phyloP scores from a whole-genome alignment of 331 rosid genomes.

The Prunus yedoensis region DNA sequence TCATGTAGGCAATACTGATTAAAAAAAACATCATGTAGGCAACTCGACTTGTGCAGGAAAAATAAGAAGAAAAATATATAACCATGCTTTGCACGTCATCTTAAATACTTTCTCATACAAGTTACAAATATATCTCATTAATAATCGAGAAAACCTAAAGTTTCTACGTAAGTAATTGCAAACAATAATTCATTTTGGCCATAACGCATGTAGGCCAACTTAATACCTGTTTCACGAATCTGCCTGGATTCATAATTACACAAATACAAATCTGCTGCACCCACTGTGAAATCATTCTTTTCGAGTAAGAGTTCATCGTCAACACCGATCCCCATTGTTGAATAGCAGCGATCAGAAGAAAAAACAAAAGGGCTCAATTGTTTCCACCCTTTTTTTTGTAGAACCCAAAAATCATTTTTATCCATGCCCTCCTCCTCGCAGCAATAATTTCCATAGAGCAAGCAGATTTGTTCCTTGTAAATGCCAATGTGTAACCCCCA shows the following conservation, averaged over 20 bases:
- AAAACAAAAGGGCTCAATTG: background rate
- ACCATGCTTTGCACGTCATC: too few species aligned
- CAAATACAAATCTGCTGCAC: background rate
- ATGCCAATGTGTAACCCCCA: background rate
- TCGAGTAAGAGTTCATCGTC: background rate
- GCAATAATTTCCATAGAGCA: background rate
- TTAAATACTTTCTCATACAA: too few species aligned
- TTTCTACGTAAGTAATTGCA: constrained; percentile 1
- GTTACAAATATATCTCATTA: background rate
- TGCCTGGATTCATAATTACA: background rate
- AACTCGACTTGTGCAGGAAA: too few species aligned
- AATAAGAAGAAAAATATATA: too few species aligned
- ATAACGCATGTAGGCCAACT: background rate
- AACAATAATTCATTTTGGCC: background rate
- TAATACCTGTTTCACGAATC: background rate
- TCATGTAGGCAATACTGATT: too few species aligned
- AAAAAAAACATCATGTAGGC: too few species aligned
- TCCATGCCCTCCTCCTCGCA: background rate
- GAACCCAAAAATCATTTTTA: background rate
- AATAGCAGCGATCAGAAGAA: background rate
- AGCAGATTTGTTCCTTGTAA: background rate
- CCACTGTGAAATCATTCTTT: background rate
- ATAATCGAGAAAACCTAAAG: background rate
- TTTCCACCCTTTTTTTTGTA: background rate
- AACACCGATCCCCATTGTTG: background rate